phyloP scores from a whole-genome alignment of 306 rosid genomes.

The Lathyrus aphaca region DNA sequence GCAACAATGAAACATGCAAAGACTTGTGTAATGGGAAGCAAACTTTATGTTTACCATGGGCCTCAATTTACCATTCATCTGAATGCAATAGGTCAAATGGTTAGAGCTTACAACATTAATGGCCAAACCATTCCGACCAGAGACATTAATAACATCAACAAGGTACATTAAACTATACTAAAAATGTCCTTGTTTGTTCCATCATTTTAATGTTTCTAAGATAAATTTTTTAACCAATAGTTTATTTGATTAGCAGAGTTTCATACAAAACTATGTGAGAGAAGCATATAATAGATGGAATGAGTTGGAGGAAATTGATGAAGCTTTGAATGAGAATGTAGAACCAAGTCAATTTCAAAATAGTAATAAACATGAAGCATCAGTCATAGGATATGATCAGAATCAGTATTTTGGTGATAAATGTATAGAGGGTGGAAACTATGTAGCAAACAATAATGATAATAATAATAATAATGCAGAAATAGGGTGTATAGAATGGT shows the following conservation, averaged over 20 bases:
- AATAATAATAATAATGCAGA: conserved; percentile 28
- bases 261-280: conserved; percentile 46
- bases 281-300: conserved; percentile 64
- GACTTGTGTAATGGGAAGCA: conserved; percentile 63
- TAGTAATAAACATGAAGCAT: conserved; percentile 29
- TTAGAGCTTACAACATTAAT: conserved; percentile 52
- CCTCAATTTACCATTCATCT: conserved; percentile 36
- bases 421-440: conserved; percentile 21
- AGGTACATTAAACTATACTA: conserved; percentile 42
- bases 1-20: conserved; percentile 72
- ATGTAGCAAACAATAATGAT: neutral
- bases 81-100: conserved; percentile 65
- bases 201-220: neutral
- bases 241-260: conserved; percentile 45
- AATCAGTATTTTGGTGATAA: conserved; percentile 35
- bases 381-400: conserved; percentile 31
- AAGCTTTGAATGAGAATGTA: conserved; percentile 41
- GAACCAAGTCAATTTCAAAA: conserved; percentile 33
- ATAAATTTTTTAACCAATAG: conserved; percentile 12
- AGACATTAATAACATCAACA: conserved; percentile 37
- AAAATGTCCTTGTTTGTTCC: neutral
- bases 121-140: conserved; percentile 42
- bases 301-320: conserved; percentile 57
- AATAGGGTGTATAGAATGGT: conserved; percentile 47
- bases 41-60: conserved; percentile 45